phyloP scores from a whole-genome alignment of 1,139 yeast species.

The Nakaseomyces uthaithaninus region DNA sequence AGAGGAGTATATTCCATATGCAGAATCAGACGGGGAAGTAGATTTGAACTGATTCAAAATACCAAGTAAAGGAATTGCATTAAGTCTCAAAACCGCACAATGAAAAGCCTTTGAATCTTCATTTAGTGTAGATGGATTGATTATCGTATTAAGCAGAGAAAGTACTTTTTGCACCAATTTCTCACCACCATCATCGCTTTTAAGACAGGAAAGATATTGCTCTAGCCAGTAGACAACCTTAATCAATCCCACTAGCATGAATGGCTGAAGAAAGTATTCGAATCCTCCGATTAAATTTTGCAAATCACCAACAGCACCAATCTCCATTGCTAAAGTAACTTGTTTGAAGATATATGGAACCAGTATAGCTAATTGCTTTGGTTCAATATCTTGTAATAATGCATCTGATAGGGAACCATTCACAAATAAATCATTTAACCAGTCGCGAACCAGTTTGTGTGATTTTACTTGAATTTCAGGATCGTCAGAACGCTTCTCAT shows the following conservation, averaged over 20 bases:
- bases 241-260: conserved; percentile 31
- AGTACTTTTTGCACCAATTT: conserved; percentile 22
- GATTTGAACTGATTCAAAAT: conserved; percentile 21
- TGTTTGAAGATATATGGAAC: conserved; percentile 72
- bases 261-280: conserved; percentile 59
- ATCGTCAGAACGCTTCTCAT: conserved; percentile 13
- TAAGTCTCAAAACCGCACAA: conserved; percentile 24
- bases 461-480: conserved; percentile 17
- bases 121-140: conserved; percentile 26
- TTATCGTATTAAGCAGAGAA: conserved; percentile 20
- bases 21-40: conserved; percentile 18
- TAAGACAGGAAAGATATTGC: conserved; percentile 22
- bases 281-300: conserved; percentile 42
- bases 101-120: conserved; percentile 30
- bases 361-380: conserved; percentile 59
- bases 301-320: conserved; percentile 41
- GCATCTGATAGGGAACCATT: conserved; percentile 85
- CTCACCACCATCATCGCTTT: conserved; percentile 16
- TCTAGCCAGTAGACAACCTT: conserved; percentile 30
- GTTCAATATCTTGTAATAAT: conserved; percentile 55
- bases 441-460: conserved; percentile 49
- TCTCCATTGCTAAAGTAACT: conserved; percentile 53
- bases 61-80: conserved; percentile 24
- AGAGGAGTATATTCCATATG: conserved; percentile 30
- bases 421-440: conserved; percentile 78